Conservation (phyloP, 1,284 basidiomycete species). For the Pseudozyma sp. region DNA sequence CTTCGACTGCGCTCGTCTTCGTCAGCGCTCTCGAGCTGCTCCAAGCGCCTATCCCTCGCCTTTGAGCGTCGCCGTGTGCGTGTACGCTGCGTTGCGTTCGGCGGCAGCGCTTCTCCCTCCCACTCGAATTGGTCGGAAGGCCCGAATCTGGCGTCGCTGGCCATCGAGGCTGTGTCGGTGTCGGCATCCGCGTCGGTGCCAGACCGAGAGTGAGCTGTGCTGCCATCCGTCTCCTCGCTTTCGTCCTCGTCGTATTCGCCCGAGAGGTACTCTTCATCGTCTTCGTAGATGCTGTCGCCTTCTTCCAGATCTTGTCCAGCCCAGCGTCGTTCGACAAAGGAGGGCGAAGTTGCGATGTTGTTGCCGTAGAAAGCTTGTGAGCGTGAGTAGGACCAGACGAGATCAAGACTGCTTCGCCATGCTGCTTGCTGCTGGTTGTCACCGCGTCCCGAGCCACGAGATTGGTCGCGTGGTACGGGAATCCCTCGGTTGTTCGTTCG, state of each 20-base stretch:
- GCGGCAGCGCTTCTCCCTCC: slow-evolving; percentile 52
- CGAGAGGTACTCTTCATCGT: slow-evolving; percentile 50
- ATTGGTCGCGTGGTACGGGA: slow-evolving; percentile 37
- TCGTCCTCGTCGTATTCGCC: slow-evolving; percentile 36
- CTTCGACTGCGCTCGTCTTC: slow-evolving; percentile 48
- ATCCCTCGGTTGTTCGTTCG: slow-evolving; percentile 33
- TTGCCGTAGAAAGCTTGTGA: slow-evolving; percentile 68
- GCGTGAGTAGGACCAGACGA: slow-evolving; percentile 68
- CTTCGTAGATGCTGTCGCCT: slow-evolving; percentile 51
- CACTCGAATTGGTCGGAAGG: slow-evolving; percentile 39
- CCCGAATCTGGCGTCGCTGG: slow-evolving; percentile 33
- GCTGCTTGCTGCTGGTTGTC: slow-evolving; percentile 48
- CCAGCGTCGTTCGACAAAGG: slow-evolving; percentile 65
- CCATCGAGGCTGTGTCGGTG: slow-evolving; percentile 31
- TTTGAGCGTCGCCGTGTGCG: slow-evolving; percentile 23
- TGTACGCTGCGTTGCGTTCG: slow-evolving; percentile 36
- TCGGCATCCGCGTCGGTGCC: slow-evolving; percentile 48
- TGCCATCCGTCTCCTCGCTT: slow-evolving; percentile 21
- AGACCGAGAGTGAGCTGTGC: slow-evolving; percentile 16
- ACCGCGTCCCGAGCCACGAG: slow-evolving; percentile 13
- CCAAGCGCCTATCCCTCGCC: slow-evolving; percentile 33
- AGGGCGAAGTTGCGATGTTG: slow-evolving; percentile 66
- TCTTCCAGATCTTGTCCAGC: slow-evolving; percentile 61
- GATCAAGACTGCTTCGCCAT: slow-evolving; percentile 60
- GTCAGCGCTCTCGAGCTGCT: slow-evolving; percentile 41